phyloP scores from a whole-genome alignment of 78 protist species.

The Planoprotostelium fungivorum region DNA sequence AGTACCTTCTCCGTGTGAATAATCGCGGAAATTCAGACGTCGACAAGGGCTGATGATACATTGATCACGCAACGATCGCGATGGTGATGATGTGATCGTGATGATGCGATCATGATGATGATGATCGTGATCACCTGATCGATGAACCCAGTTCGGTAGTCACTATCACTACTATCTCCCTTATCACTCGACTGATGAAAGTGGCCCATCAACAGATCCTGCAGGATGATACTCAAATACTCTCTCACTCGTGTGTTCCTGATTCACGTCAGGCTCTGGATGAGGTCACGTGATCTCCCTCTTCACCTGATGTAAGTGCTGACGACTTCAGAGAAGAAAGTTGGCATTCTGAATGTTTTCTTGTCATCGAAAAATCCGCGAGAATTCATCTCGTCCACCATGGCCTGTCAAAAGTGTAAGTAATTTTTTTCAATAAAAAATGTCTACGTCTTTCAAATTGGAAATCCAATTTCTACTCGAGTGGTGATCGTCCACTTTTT shows the following conservation, averaged over 20 bases:
- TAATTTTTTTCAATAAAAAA: too few species aligned
- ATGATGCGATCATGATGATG: too few species aligned
- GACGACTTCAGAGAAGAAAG: background rate
- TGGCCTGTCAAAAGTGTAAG: background rate
- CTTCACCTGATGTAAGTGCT: background rate
- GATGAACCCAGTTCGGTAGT: background rate
- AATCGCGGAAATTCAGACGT: too few species aligned
- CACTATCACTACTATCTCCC: background rate
- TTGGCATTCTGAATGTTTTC: background rate
- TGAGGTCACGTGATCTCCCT: background rate
- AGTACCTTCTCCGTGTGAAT: too few species aligned
- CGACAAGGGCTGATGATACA: too few species aligned
- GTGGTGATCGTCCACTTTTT: too few species aligned
- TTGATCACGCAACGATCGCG: too few species aligned
- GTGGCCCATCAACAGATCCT: background rate
- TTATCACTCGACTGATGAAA: background rate
- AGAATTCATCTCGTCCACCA: background rate
- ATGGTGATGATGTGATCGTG: too few species aligned
- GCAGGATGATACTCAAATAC: background rate
- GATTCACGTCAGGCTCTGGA: background rate
- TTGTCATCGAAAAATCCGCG: background rate
- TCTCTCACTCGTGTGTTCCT: background rate
- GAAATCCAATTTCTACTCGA: too few species aligned
- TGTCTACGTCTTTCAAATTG: too few species aligned
- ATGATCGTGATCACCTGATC: background rate